Evolutionary conservation across 441 rosid genomes (phyloP).

Genomic region (Adansonia rubrostipa): DNA sequence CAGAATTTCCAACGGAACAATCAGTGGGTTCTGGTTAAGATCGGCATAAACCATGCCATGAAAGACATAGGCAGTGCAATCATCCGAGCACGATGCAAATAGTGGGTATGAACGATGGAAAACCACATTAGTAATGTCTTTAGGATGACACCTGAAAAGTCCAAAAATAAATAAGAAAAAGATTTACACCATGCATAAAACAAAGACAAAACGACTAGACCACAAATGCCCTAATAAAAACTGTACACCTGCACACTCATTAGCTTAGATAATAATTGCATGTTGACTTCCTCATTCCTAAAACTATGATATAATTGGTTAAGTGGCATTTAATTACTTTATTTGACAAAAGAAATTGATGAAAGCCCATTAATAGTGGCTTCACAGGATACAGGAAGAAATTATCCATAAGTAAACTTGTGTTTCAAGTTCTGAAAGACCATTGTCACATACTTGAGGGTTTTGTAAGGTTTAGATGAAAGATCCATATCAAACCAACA

Average conservation of each 20-base stretch:
- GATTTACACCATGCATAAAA: not conserved
- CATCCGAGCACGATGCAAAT: slow-evolving; percentile 90
- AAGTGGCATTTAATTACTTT: not conserved
- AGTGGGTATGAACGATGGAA: slow-evolving; percentile 77
- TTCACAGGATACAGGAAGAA: not conserved
- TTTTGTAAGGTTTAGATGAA: slow-evolving; percentile 80
- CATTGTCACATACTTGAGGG: slow-evolving; percentile 56
- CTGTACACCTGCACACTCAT: not conserved
- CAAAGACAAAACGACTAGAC: not conserved
- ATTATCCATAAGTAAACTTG: not conserved
- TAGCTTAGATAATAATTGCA: not conserved
- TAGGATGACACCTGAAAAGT: slow-evolving; percentile 72
- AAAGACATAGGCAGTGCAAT: slow-evolving; percentile 88
- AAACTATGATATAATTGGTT: not conserved
- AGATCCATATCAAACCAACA: slow-evolving; percentile 98
- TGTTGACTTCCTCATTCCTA: not conserved
- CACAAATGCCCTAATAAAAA: not conserved
- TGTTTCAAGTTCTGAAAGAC: not conserved
- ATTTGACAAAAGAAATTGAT: not conserved
- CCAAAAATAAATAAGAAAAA: slow-evolving; percentile 22
- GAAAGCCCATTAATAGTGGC: not conserved
- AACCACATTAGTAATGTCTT: slow-evolving; percentile 77
- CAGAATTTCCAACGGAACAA: slow-evolving; percentile 90
- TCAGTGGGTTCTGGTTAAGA: slow-evolving; percentile 83
- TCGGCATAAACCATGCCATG: slow-evolving; percentile 91